Evolutionary conservation across 768 basidiomycete genomes (phyloP).

Genomic region (Suillus weaverae): DNA sequence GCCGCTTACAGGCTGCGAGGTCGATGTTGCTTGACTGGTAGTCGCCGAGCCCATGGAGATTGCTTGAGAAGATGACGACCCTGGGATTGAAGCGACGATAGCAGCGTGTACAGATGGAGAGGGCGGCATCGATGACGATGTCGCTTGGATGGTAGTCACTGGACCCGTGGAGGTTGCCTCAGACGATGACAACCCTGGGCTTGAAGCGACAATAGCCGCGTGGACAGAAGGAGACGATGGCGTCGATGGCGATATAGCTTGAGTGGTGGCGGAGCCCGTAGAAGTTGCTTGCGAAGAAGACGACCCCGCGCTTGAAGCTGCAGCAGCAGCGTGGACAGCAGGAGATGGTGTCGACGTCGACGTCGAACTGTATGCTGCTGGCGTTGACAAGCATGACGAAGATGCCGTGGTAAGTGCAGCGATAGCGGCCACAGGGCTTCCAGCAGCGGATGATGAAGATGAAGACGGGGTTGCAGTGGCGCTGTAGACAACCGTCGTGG

Average conservation of each 20-base stretch:
- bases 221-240: neutral
- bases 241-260: neutral
- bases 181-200: neutral
- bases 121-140: neutral
- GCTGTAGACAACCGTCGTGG: constrained; percentile 21
- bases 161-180: neutral
- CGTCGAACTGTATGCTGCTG: neutral
- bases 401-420: neutral
- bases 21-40: neutral
- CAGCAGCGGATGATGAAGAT: constrained; percentile 13
- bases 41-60: neutral
- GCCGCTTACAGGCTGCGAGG: constrained; percentile 3
- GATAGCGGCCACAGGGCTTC: constrained; percentile 4
- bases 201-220: neutral
- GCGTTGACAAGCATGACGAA: neutral
- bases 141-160: constrained; percentile 1
- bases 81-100: neutral
- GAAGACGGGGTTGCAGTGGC: constrained; percentile 12
- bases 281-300: neutral
- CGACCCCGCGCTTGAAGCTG: neutral
- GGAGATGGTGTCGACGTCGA: neutral
- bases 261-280: neutral
- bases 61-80: neutral
- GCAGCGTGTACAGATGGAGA: neutral
- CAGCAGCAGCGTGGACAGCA: neutral